Percentiles rank a stretch among this genome's conserved stretches.
Conservation (phyloP, 1,284 basidiomycete genomes). For the Microbotryomycetes sp. region DNA sequence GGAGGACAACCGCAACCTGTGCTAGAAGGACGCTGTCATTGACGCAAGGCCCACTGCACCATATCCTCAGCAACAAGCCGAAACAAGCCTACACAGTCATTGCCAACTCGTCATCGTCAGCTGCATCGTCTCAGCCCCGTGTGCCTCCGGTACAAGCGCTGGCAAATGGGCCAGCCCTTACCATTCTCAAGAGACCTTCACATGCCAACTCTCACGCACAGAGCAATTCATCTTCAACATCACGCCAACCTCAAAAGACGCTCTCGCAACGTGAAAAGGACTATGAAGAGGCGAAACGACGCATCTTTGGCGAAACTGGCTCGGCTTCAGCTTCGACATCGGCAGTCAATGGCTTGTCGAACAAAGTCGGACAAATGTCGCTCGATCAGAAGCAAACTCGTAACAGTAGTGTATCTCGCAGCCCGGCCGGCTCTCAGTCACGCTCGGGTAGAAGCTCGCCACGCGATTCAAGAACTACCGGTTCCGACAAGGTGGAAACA, state of each 20-base stretch:
- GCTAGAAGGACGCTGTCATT: no score
- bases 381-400: neutral
- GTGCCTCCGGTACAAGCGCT: slow-evolving; percentile 3
- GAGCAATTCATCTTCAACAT: neutral
- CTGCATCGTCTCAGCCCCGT: neutral
- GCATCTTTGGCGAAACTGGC: slow-evolving; percentile 13
- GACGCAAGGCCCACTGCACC: neutral
- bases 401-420: neutral
- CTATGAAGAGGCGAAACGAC: slow-evolving; percentile 18
- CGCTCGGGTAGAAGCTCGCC: neutral
- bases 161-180: slow-evolving; percentile 13
- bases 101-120: neutral
- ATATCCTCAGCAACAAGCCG: slow-evolving; percentile 1
- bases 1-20: no score
- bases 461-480: no score
- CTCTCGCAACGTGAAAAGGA: slow-evolving; percentile 15
- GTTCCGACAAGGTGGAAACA: neutral
- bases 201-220: neutral
- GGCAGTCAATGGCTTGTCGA: neutral
- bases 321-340: no score
- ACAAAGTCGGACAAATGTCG: neutral
- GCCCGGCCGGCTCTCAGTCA: neutral
- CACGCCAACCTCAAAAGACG: neutral
- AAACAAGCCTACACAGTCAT: slow-evolving; percentile 11
- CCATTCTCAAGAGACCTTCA: slow-evolving; percentile 21